Evolutionary conservation across 129 eudicot genomes (phyloP).

Genomic region (Saposhnikovia divaricata): DNA sequence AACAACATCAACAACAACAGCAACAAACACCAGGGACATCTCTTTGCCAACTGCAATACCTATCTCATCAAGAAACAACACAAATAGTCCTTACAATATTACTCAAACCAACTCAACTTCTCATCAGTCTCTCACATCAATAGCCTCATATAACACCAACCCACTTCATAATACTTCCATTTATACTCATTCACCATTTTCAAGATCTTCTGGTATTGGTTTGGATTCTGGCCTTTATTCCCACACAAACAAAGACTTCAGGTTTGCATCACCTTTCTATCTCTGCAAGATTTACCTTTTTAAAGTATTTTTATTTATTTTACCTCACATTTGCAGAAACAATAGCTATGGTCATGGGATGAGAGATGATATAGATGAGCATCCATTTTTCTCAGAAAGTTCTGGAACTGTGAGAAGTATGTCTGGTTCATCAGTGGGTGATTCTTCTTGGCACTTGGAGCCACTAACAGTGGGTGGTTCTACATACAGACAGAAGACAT

Average conservation of each 20-base stretch:
- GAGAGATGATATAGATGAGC: constrained; percentile 55
- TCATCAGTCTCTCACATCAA: constrained; percentile 23
- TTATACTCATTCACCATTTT: constrained; percentile 32
- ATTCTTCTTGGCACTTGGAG: constrained; percentile 52
- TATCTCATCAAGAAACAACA: constrained; percentile 28
- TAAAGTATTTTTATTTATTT: not conserved
- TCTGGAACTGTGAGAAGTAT: constrained; percentile 42
- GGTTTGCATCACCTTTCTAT: constrained; percentile 24
- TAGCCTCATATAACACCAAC: constrained; percentile 17
- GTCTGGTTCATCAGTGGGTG: constrained; percentile 34
- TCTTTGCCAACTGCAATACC: constrained; percentile 22
- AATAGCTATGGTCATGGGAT: constrained; percentile 35
- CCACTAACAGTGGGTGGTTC: constrained; percentile 48
- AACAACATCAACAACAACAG: constrained; percentile 27
- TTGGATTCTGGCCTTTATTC: constrained; percentile 49
- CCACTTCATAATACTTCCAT: constrained; percentile 19
- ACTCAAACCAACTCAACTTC: constrained; percentile 5
- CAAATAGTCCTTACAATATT: not conserved
- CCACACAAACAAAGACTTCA: constrained; percentile 43
- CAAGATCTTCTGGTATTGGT: constrained; percentile 31
- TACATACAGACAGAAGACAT: constrained; percentile 30
- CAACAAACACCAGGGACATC: constrained; percentile 1
- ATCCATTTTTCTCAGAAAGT: constrained; percentile 46
- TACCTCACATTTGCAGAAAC: constrained; percentile 11
- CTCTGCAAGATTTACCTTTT: not conserved